A percentile compares a stretch with the other conserved stretches of the same genome.
phyloP scores from a whole-genome alignment of 805 yeast species.

The Kuraishia molischiana region DNA sequence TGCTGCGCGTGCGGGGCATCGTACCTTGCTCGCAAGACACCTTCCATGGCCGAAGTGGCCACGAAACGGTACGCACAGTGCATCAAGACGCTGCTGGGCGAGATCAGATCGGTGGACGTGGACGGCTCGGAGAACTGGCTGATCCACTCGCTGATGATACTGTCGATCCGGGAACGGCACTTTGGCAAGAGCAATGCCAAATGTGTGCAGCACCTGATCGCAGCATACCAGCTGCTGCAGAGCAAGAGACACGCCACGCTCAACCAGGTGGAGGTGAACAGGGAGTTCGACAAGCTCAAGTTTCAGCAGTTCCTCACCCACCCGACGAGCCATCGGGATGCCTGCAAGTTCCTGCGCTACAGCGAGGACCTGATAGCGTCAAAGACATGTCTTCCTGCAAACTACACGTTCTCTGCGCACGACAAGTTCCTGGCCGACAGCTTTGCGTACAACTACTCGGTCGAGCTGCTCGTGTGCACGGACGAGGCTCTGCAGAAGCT shows the following conservation, averaged over 20 bases:
- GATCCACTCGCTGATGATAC: conserved; percentile 27
- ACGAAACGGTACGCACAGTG: conserved; percentile 16
- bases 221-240: conserved; percentile 23
- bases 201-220: conserved; percentile 21
- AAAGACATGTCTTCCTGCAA: conserved; percentile 5
- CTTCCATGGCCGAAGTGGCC: conserved; percentile 12
- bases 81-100: conserved; percentile 12
- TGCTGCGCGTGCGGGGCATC: conserved; percentile 30
- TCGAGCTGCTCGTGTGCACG: conserved; percentile 25
- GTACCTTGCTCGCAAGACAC: conserved; percentile 21
- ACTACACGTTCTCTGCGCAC: conserved; percentile 4
- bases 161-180: conserved; percentile 27
- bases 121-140: conserved; percentile 26
- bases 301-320: conserved; percentile 5
- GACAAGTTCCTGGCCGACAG: conserved; percentile 5
- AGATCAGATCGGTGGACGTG: conserved; percentile 11
- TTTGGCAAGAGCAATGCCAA: conserved; percentile 16
- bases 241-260: conserved; percentile 5
- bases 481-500: conserved; percentile 17
- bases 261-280: not conserved
- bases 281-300: conserved; percentile 2
- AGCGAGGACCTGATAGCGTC: not conserved
- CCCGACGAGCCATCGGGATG: conserved; percentile 1
- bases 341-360: conserved; percentile 4
- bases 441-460: conserved; percentile 30